Base-by-base conservation (phyloP, 768 basidiomycete species). In the Polyporus arcularius region DNA sequence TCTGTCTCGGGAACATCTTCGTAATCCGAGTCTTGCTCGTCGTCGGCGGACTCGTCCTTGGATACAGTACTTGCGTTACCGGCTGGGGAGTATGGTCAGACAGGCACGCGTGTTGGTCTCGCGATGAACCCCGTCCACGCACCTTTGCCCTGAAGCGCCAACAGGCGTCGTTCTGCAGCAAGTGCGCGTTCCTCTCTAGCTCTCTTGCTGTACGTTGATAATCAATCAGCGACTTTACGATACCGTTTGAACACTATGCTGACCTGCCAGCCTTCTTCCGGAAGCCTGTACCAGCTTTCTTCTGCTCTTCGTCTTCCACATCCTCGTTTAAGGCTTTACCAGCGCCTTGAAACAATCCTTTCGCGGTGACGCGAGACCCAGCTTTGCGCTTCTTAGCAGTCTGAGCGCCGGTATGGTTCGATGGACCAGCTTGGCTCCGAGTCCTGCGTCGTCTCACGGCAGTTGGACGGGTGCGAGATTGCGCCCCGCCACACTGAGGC, bases 161-260 rank as follows among this genome's bases (percentile, higher is more conserved):
- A 73, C 12, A 90, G 53, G 38, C 92, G 80, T 21, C 75, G 78
- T 72, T 94, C 89, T 7, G 82, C 84, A n/a, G 91, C 92, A 39
- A 85, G 64, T 1, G 90, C 91, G 57, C 91, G 81, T 69, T 91
- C 89, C 65, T 91, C 90, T 60, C 91, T 76, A 14, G 90, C 92
- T 35, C 88, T 81, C 70, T 91, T 91, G 70, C 92, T 94, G 68
- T 7, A 10, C 16, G 21, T 21, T 11, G 21, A 35, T 26, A 26
- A 14, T n/a, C 32, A 53, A 28, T 12, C 15, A 30, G 11, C 28
- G 28, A 46, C 51, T 30, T 63, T 31, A 21, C 41, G 55, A 42
- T n/a, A 14, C 47, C 4, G 8, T 35, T 5, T 18, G 1, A 10
- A 10, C 42, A 35, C 16, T 4, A 16, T 57, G 64, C 76, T 26